Evolutionary conservation across 129 eudicot genomes (phyloP).

Genomic region (Mikania micrantha): DNA sequence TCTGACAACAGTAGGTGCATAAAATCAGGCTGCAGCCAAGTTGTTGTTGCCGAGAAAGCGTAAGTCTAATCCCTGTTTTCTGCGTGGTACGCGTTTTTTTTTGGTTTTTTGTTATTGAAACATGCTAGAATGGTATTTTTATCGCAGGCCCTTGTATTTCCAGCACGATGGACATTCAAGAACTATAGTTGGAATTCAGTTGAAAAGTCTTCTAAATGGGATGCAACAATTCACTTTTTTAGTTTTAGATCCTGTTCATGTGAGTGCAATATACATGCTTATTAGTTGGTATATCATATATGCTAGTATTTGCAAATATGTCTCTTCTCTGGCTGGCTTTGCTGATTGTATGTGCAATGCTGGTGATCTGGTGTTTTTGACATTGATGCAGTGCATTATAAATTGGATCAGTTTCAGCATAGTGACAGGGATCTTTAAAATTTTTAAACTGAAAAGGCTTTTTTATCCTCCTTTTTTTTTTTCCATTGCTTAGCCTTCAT

Average conservation of each 20-base stretch:
- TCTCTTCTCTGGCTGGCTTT: background rate
- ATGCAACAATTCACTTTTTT: constrained; percentile 53
- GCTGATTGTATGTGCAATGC: background rate
- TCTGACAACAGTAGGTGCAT: constrained; percentile 27
- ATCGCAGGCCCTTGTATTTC: constrained; percentile 90
- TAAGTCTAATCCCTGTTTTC: constrained; percentile 25
- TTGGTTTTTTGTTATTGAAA: background rate
- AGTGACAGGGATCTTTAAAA: background rate
- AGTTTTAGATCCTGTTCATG: constrained; percentile 75
- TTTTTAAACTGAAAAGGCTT: no score
- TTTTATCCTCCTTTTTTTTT: background rate
- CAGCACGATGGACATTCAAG: constrained; percentile 97
- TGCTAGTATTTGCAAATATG: background rate
- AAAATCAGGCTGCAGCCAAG: constrained; percentile 28
- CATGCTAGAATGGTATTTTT: background rate
- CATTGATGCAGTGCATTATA: background rate
- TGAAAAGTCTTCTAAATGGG: constrained; percentile 47
- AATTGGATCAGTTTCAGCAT: background rate
- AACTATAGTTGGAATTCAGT: constrained; percentile 89
- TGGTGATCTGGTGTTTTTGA: background rate
- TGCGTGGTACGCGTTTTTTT: no score
- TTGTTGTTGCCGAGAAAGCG: constrained; percentile 63
- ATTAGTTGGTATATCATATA: constrained; percentile 14
- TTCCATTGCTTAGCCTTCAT: background rate
- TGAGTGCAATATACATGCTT: constrained; percentile 34